Conservation (phyloP, 1,284 basidiomycete genomes). For the Crucibulum cyathiforme region DNA sequence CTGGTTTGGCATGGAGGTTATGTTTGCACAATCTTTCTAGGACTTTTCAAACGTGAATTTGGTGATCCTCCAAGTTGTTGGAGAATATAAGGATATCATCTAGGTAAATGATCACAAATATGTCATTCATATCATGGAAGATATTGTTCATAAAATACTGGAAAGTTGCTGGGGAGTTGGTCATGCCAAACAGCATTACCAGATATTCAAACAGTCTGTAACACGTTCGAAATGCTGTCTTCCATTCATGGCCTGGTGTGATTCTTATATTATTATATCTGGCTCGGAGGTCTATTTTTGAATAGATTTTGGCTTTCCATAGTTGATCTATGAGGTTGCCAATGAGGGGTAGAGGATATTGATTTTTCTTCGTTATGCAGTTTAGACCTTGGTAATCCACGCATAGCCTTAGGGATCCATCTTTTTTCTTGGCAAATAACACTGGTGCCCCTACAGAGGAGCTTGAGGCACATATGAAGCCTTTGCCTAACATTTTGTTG, state of each 20-base stretch:
- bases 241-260: neutral
- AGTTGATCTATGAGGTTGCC: too few species aligned
- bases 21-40: neutral
- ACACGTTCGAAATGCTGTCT: neutral
- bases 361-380: too few species aligned
- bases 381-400: too few species aligned
- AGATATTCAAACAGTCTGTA: neutral
- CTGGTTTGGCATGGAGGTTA: neutral
- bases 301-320: too few species aligned
- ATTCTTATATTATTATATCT: too few species aligned
- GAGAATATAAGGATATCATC: neutral
- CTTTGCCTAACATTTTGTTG: too few species aligned
- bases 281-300: too few species aligned
- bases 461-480: too few species aligned
- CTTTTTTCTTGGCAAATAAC: too few species aligned
- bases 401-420: too few species aligned
- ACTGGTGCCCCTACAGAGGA: too few species aligned
- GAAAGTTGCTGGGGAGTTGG: neutral
- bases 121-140: neutral
- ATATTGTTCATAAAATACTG: neutral
- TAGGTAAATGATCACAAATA: neutral
- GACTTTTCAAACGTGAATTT: neutral
- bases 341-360: too few species aligned
- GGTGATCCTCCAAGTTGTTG: neutral
- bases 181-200: neutral